Evolutionary conservation across 1,139 yeast genomes (phyloP), one percentile per base, ranked within the genome.

Genomic region (Blastobotrys persicus): DNA sequence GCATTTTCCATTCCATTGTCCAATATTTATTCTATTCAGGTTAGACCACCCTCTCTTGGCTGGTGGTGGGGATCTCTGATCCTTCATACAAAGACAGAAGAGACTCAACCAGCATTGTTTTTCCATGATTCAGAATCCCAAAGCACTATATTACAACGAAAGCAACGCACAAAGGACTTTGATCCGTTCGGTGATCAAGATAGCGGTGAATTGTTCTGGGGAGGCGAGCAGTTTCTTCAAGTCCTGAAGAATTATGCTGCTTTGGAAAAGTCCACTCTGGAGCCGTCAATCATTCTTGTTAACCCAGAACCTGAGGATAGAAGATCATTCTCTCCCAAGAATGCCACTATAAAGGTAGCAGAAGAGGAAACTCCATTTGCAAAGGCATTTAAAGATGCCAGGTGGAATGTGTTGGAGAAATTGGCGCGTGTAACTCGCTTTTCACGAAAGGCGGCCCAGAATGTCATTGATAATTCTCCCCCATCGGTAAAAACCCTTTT

Each of bases 61-160:
- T 85, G 88, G 83, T 92, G 97, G 96, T 80, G 80, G 69, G 99
- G 99, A 0, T 86, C 95, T 0, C 71, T 91, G 16, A 73, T 88
- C 1, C 69, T 91, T 42, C 85, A 88, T 66, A 77, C 88, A 3
- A 78, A 80, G 54, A 59, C 67, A n/a, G 82, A 79, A 46, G 86
- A 84, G 44, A 85, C 86, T 37, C 79, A 80, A 53, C 97, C 98
- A 0, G 84, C 89, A 6, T 64, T 92, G 41, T 92, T 89, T 66
- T 91, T 94, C 72, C 98, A 92, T 66, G 98, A 94, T 63, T 84
- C 87, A 52, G 92, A 87, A 59, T 80, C 85, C 20, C 81, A 87
- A 5, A 84, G 94, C 40, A 88, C 95, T 0, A 71, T 77, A 49
- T 68, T 76, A 54, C 83, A 79, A 56, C 84, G 82, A 56, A 75